Conservation (phyloP, 2,329 filamentous ascomycete species). For the Monosporascus sp. region DNA sequence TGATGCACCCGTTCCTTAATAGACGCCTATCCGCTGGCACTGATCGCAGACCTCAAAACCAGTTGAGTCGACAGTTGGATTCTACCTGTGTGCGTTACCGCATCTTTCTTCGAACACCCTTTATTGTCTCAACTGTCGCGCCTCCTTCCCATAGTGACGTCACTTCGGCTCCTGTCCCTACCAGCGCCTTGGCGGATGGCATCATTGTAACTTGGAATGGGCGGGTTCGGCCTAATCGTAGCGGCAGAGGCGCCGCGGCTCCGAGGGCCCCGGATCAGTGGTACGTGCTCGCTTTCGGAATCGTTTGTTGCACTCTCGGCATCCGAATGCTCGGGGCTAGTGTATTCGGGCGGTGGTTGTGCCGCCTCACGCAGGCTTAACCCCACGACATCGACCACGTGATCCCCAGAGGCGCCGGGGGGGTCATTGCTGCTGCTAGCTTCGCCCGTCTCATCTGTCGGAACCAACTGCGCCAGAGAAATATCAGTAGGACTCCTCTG, state of each 20-base stretch:
- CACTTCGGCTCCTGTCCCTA: slow-evolving; percentile 40
- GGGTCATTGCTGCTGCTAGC: slow-evolving; percentile 45
- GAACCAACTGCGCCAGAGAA: slow-evolving; percentile 80
- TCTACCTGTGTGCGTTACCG: background rate
- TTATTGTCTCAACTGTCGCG: slow-evolving; percentile 6
- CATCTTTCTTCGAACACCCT: background rate
- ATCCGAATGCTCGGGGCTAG: slow-evolving; percentile 59
- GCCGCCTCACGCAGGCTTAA: slow-evolving; percentile 50
- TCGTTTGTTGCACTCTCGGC: slow-evolving; percentile 52
- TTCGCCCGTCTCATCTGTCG: slow-evolving; percentile 67
- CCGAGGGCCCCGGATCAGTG: slow-evolving; percentile 46
- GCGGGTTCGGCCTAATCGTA: slow-evolving; percentile 45
- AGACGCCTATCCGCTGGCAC: background rate
- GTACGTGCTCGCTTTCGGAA: slow-evolving; percentile 51
- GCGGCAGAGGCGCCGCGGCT: slow-evolving; percentile 46
- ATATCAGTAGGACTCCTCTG: slow-evolving; percentile 92
- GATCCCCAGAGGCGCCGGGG: slow-evolving; percentile 28
- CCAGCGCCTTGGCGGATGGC: slow-evolving; percentile 56
- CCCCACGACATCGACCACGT: slow-evolving; percentile 33
- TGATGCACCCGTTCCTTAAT: background rate
- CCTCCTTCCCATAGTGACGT: slow-evolving; percentile 24
- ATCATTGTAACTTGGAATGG: slow-evolving; percentile 79
- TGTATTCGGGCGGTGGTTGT: slow-evolving; percentile 67
- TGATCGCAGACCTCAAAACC: background rate
- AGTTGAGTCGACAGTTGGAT: background rate